A percentile compares a stretch with the other conserved stretches of the same genome.
Evolutionary conservation across 306 rosid species (phyloP).

Genomic region (Cyclanthera cordifolia): DNA sequence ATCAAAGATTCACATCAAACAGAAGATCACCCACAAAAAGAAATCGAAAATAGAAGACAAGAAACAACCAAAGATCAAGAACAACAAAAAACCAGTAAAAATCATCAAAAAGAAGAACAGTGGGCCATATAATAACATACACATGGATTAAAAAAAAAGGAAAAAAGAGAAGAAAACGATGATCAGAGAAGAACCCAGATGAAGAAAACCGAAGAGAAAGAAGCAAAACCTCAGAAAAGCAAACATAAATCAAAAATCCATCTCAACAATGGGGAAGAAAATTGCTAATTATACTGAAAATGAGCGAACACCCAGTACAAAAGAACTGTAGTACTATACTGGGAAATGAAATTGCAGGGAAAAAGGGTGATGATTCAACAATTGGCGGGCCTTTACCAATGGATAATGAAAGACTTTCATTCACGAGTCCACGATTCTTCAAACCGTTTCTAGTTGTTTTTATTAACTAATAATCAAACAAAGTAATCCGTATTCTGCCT

Average conservation of each 20-base stretch:
- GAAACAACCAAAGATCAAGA: not conserved
- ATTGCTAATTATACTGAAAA: not conserved
- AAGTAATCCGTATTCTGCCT: too few relatives aligned
- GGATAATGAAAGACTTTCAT: too few relatives aligned
- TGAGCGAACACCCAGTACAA: not conserved
- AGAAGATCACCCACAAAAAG: not conserved
- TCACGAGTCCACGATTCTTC: too few relatives aligned
- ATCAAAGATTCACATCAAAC: not conserved
- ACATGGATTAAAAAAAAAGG: not conserved
- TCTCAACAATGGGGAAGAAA: not conserved
- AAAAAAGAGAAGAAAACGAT: not conserved
- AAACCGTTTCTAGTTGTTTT: too few relatives aligned
- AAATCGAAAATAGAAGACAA: not conserved
- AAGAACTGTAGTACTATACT: not conserved
- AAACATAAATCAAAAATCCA: not conserved
- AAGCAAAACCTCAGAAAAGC: not conserved
- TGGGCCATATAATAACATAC: not conserved
- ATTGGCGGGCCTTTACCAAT: too few relatives aligned
- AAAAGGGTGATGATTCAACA: too few relatives aligned
- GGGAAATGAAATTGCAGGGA: too few relatives aligned
- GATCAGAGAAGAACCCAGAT: constrained; percentile 1
- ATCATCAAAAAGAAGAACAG: not conserved
- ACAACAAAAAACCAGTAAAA: not conserved
- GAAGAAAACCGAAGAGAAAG: not conserved
- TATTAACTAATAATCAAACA: too few relatives aligned